Evolutionary conservation across 345 rosid genomes (phyloP).

Genomic region (Nephelium lappaceum): DNA sequence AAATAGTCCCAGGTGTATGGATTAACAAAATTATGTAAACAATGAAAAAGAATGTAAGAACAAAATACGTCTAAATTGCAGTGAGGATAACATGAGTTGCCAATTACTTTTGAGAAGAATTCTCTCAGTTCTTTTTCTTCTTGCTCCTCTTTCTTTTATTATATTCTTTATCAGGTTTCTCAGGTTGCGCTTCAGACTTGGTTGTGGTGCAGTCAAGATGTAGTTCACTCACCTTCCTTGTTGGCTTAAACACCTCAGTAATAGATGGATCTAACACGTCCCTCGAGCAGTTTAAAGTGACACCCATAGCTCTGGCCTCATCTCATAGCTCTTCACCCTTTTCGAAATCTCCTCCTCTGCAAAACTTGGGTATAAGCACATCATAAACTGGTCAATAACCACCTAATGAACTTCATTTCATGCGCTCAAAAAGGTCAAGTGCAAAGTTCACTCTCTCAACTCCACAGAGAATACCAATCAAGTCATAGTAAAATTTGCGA

Average conservation of each 20-base stretch:
- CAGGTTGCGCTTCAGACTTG: conserved; percentile 30
- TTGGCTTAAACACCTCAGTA: conserved; percentile 62
- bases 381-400: conserved; percentile 76
- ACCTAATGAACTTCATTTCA: conserved; percentile 63
- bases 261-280: conserved; percentile 59
- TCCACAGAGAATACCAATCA: conserved; percentile 82
- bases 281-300: conserved; percentile 44
- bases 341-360: conserved; percentile 71
- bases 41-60: too few relatives aligned
- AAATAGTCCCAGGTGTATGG: background rate
- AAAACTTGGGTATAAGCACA: conserved; percentile 74
- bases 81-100: background rate
- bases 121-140: conserved; percentile 22
- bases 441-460: conserved; percentile 72
- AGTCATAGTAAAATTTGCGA: conserved; percentile 65
- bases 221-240: conserved; percentile 48
- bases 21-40: background rate
- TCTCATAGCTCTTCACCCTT: conserved; percentile 80
- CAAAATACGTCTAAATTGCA: background rate
- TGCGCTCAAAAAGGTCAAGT: conserved; percentile 64
- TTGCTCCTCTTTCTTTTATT: conserved; percentile 33
- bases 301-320: conserved; percentile 55
- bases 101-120: conserved; percentile 15
- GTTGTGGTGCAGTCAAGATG: conserved; percentile 32
- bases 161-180: conserved; percentile 19